These are phyloP conservation scores for Pisolithus marmoratus DNA, from an alignment of 768 basidiomycete genomes.

Conservation along the genomic window DNA sequence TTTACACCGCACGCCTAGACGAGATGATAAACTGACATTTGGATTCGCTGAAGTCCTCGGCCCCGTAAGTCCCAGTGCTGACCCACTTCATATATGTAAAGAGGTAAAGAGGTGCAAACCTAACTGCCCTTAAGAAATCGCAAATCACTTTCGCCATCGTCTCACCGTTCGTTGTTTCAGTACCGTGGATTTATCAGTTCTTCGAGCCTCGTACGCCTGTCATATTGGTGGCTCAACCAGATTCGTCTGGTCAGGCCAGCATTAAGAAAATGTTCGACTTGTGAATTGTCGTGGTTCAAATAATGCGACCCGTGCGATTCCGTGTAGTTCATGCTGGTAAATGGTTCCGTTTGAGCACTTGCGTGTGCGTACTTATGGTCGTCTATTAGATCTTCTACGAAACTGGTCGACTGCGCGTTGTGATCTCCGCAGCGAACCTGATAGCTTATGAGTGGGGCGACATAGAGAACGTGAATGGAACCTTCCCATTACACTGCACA, in stretches of 20 bases:
- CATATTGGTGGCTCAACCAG: constrained; percentile 68
- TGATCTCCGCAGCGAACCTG: constrained; percentile 85
- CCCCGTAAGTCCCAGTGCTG: constrained; percentile 40
- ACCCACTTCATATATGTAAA: background rate
- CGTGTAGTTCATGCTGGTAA: constrained; percentile 67
- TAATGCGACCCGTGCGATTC: background rate
- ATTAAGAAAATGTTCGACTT: constrained; percentile 53
- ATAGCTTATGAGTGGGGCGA: constrained; percentile 78
- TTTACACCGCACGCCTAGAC: constrained; percentile 47
- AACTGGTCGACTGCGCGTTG: constrained; percentile 72
- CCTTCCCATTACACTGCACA: background rate
- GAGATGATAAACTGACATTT: constrained; percentile 61
- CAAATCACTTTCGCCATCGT: constrained; percentile 76
- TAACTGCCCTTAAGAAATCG: constrained; percentile 41
- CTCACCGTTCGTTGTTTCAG: constrained; percentile 64
- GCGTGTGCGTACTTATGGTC: background rate
- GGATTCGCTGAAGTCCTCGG: constrained; percentile 68
- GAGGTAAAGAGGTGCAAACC: constrained; percentile 8
- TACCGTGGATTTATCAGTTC: constrained; percentile 71
- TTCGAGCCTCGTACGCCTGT: constrained; percentile 71
- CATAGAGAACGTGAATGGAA: constrained; percentile 76
- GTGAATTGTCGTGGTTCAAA: background rate
- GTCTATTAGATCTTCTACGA: constrained; percentile 74
- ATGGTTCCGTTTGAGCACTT: constrained; percentile 1
- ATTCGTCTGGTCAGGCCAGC: constrained; percentile 45